Evolutionary conservation across 116 monocot species (phyloP), one percentile per base, ranked within the genome.

Genomic region (Dioscorea cayenensis): DNA sequence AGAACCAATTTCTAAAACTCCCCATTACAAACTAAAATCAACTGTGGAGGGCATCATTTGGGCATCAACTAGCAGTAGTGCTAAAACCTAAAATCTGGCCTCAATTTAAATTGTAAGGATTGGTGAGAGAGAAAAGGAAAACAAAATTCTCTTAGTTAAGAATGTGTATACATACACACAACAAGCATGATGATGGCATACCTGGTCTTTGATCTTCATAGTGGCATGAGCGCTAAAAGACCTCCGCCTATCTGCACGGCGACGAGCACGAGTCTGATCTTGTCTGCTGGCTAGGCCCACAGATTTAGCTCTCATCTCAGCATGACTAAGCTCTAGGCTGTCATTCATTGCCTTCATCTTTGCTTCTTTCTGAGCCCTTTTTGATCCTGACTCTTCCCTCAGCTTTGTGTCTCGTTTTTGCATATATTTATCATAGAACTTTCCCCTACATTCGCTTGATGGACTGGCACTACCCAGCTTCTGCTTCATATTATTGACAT

Each of bases 321-420:
- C 80, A 51, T 78, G 89, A 55, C 85, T 91, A 49, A 65, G 84
- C 32, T 94, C 94, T 49, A 99, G 71, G 69, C 78, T 94, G 65
- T 99, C 99, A 66, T 85, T 89, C 99, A 99, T 91, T 65, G 85
- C 89, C 79, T 91, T 99, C 85, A 99, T 75, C 58, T 77, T 84
- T 58, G 91, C 88, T 81, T 94, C 99, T 78, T 99, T 99, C 64
- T 89, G 84, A 50, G 72, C 80, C 48, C 85, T 74, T 73, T 89
- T 90, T 23, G 83, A 84, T 64, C 80, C 80, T 71, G 79, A 94
- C 61, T 91, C 94, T 76, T 93, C 83, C 71, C 71, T 87, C 25
- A 99, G 80, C 71, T 91, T 99, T 43, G 77, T 89, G 74, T 94
- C 89, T 61, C 94, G 72, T 80, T 85, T 99, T 71, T 84, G 77